Percentiles rank a stretch among this genome's conserved stretches.
Conservation (phyloP, 129 eudicot species). For the Flaveria brownii region DNA sequence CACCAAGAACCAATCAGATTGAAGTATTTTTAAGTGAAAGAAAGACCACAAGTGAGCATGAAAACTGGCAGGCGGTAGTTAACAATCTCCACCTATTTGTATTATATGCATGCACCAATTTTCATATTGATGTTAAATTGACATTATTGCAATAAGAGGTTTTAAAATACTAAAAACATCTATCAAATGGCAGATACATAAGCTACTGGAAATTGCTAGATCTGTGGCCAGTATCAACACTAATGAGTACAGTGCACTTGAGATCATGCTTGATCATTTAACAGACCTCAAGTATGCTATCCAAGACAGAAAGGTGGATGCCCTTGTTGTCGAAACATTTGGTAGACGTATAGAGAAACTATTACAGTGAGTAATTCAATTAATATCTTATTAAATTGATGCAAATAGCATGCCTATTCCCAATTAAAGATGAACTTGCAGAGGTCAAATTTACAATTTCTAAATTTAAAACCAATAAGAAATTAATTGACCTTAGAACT, state of each 20-base stretch:
- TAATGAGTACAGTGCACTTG: slow-evolving; percentile 74
- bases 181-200: slow-evolving; percentile 64
- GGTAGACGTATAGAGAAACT: slow-evolving; percentile 97
- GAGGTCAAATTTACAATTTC: neutral
- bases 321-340: slow-evolving; percentile 96
- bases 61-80: slow-evolving; percentile 72
- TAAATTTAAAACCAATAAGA: neutral
- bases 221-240: slow-evolving; percentile 67
- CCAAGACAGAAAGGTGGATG: slow-evolving; percentile 97
- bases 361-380: slow-evolving; percentile 67
- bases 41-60: slow-evolving; percentile 69
- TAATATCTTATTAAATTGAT: slow-evolving; percentile 7
- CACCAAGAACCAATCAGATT: slow-evolving; percentile 81
- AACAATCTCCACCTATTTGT: slow-evolving; percentile 3
- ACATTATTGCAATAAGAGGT: neutral
- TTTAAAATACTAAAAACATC: slow-evolving; percentile 21
- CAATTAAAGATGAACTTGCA: slow-evolving; percentile 14
- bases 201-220: slow-evolving; percentile 80
- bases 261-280: slow-evolving; percentile 66
- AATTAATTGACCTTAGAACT: neutral
- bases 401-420: slow-evolving; percentile 10
- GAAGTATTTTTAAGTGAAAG: slow-evolving; percentile 63
- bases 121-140: neutral
- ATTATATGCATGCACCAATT: slow-evolving; percentile 1
- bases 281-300: slow-evolving; percentile 85